Evolutionary conservation across 169 alveolate species (phyloP).

Genomic region (Eimeria praecox): DNA sequence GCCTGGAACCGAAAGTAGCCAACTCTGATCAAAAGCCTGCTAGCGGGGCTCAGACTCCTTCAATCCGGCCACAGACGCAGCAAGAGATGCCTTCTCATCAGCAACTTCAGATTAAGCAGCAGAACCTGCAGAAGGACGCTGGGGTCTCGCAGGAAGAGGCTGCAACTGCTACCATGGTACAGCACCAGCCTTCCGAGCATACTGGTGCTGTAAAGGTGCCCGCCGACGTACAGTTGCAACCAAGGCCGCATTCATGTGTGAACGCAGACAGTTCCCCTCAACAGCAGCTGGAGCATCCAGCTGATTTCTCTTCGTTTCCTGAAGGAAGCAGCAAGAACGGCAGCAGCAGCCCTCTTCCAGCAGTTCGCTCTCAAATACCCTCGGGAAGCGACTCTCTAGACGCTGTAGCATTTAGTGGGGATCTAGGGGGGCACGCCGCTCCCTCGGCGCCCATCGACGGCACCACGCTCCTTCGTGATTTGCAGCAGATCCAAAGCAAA

Average conservation of each 20-base stretch:
- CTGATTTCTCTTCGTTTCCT: not conserved
- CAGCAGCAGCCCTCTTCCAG: constrained; percentile 4
- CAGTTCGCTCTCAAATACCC: not conserved
- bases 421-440: not conserved
- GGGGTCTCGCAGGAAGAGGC: not conserved
- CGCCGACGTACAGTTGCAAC: not conserved
- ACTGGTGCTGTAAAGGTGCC: not conserved
- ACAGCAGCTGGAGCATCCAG: not conserved
- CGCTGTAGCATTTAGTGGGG: not conserved
- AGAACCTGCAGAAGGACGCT: not conserved
- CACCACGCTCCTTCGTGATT: constrained; percentile 19
- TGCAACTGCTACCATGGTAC: not conserved
- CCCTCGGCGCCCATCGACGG: constrained; percentile 12
- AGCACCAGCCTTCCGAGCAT: not conserved
- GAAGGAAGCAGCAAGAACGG: constrained; percentile 10
- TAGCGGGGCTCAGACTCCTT: not conserved
- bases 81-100: not conserved
- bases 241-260: not conserved
- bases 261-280: not conserved
- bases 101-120: not conserved
- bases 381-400: not conserved
- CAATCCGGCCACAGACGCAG: not conserved
- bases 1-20: not conserved
- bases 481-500: constrained; percentile 30
- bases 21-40: not conserved